Percentiles rank a stretch among this genome's conserved stretches.
Conservation (phyloP, 176 grass and related monocot species). For the Tillandsia fasciculata region DNA sequence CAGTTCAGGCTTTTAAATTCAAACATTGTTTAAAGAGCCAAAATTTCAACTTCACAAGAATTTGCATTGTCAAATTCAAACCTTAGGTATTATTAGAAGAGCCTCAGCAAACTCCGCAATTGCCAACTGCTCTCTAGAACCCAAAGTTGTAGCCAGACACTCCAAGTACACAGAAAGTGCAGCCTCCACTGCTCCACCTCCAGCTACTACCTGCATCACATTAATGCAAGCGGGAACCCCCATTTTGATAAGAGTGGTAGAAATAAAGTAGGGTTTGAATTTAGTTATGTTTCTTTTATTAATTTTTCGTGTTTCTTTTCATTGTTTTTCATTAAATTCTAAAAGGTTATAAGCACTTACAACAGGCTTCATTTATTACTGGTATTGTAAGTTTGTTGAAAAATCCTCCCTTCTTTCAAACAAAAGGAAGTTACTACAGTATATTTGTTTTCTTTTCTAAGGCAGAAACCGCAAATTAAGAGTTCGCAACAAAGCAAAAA, state of each 20-base stretch:
- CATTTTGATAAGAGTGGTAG: neutral
- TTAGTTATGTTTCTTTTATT: too few relatives aligned
- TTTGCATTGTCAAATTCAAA: conserved; percentile 11
- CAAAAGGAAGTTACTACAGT: too few relatives aligned
- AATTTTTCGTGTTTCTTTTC: too few relatives aligned
- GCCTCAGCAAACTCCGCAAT: conserved; percentile 84
- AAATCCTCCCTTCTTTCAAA: too few relatives aligned
- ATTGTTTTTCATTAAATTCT: too few relatives aligned
- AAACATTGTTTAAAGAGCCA: neutral
- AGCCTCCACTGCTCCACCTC: conserved; percentile 82
- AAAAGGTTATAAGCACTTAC: too few relatives aligned
- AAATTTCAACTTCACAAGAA: neutral
- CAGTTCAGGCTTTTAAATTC: conserved; percentile 15
- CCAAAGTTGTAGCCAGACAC: conserved; percentile 72
- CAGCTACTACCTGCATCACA: conserved; percentile 66
- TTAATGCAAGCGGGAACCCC: conserved; percentile 2
- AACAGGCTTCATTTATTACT: too few relatives aligned
- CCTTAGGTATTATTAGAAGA: conserved; percentile 83
- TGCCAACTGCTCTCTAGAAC: conserved; percentile 68
- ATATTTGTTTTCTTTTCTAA: too few relatives aligned
- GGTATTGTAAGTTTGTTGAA: too few relatives aligned
- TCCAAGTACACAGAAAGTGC: conserved; percentile 90
- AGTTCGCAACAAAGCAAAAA: too few relatives aligned
- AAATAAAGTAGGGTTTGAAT: too few relatives aligned
- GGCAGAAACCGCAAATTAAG: too few relatives aligned